Base-by-base conservation (phyloP, 116 monocot genomes). In the Phalaenopsis hybrid region DNA sequence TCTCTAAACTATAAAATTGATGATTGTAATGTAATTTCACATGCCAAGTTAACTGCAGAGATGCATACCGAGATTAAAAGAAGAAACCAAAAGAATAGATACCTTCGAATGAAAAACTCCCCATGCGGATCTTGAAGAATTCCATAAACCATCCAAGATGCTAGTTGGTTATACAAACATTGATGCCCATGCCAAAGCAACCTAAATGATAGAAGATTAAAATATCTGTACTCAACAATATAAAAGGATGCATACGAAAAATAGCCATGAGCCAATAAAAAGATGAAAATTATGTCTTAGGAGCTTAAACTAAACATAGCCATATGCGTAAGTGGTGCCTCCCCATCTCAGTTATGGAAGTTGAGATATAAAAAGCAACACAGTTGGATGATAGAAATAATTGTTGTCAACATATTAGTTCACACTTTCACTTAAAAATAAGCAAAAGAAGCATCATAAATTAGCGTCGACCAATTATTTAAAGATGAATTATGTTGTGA, bases 131-230 rank as follows among this genome's bases (percentile, higher is more conserved):
- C 98, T 85, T 94, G 95, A 87, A 98, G 93, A 85, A 98, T 88
- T 73, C 98, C 98, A 88, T 98, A 93, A 69, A 98, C 87, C 92
- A 95, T 92, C 98, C 98, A 98, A 57, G 91, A 86, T 17, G 92
- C 87, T 44, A 98, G 88, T 81, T 98, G 98, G 79, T 95, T 91
- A 82, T 92, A 98, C 87, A 98, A 81, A 45, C 93, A 92, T 85
- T 98, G 95, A 82, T 98, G 98, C 46, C 93, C 98, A 92, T 98
- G 98, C 94, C 98, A 98, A 28, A 98, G 89, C 6, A 98, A 86
- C 89, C 98, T 98, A 82, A 79, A 75, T 41, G 86, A 82, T n/a
- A 45, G 43, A n/a, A 15, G 57, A 74, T 5, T 48, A 59, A 17
- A 25, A 57, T 45, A 72, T n/a, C 11, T 72, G 72, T 37, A 17